Percentiles rank a stretch among this genome's conserved stretches.
Conservation (phyloP, 495 filamentous ascomycete species). For the Sporormia fimetaria region DNA sequence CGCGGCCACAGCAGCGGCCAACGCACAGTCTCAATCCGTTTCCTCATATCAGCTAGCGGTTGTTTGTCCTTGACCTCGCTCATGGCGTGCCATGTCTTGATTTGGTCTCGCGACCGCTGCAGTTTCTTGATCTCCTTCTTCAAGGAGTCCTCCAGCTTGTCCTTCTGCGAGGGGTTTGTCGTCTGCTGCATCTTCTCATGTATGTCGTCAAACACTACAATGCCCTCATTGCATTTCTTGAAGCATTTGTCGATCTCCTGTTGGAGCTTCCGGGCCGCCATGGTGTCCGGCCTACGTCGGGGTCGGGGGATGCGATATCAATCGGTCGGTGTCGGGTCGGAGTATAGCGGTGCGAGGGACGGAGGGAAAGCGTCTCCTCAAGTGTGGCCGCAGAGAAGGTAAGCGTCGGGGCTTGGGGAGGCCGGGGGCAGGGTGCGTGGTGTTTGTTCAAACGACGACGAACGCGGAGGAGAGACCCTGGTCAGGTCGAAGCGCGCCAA, state of each 20-base stretch:
- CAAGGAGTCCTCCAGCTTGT: constrained; percentile 92
- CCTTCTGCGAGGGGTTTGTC: constrained; percentile 86
- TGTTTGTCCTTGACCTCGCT: constrained; percentile 99
- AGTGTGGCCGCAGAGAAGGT: not conserved
- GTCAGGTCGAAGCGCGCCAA: constrained; percentile 15
- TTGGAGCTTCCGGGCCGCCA: constrained; percentile 90
- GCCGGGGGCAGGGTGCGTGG: not conserved
- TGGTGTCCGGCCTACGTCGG: constrained; percentile 36
- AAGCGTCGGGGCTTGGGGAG: not conserved
- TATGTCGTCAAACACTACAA: constrained; percentile 81
- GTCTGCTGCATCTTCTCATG: constrained; percentile 92
- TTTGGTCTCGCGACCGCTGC: constrained; percentile 91
- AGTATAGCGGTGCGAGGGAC: not conserved
- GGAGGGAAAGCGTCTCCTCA: constrained; percentile 3
- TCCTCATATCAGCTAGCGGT: constrained; percentile 82
- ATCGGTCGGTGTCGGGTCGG: constrained; percentile 5
- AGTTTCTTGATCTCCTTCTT: constrained; percentile 99
- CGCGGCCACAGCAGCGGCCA: not conserved
- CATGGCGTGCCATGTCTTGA: constrained; percentile 94
- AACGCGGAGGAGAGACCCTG: constrained; percentile 12
- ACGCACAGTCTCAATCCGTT: constrained; percentile 86
- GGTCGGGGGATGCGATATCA: constrained; percentile 5
- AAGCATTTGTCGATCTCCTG: constrained; percentile 98
- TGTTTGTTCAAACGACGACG: constrained; percentile 3
- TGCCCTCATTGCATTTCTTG: constrained; percentile 89